Evolutionary conservation across 2,329 filamentous ascomycete genomes (phyloP), one percentile per base, ranked within the genome.

Genomic region (Fusarium solani-melongenae): DNA sequence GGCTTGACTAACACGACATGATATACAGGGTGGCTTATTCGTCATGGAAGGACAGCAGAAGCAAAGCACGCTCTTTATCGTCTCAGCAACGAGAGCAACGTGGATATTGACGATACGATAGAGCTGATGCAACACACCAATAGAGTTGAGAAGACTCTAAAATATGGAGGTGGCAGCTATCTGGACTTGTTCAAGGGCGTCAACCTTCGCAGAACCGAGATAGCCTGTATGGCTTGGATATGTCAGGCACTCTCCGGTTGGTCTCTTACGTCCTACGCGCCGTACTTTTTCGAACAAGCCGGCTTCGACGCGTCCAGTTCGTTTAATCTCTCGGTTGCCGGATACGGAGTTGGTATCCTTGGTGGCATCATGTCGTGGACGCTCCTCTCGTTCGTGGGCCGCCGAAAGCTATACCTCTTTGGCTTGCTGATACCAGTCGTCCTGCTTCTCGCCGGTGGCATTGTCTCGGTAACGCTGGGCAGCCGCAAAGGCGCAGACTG

Each of bases 221-320:
- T 80, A 20, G 64, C 77, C 1, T 79, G 77, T 53, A 64, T 79
- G 34, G 76, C 71, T 5, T 80, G 78, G 78, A 60, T 74, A 11
- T 74, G 71, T 2, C 78, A 80, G 61, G 77, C 75, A 2, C 71
- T 80, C 10, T 77, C 71, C 9, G 78, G 78, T 4, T 76, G 56
- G 46, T 66, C 69, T 2, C 55, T 78, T 27, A 77, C 71, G 5
- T 64, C 63, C 1, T 77, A 77, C 33, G 73, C 73, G 5, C 67
- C 83, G 1, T 86, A 84, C 74, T 86, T 86, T 74, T 84, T 84
- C 74, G 77, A 82, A 38, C 83, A 84, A 62, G 79, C 84, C 5
- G 85, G 86, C 44, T 80, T 86, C 46, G 70, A 77, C 33, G 75
- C 81, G 29, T 72, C 76, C 1, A 76, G 80, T 10, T 82, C 83